Evolutionary conservation across 2,329 filamentous ascomycete species (phyloP).

Genomic region (Pestalotiopsis fici): DNA sequence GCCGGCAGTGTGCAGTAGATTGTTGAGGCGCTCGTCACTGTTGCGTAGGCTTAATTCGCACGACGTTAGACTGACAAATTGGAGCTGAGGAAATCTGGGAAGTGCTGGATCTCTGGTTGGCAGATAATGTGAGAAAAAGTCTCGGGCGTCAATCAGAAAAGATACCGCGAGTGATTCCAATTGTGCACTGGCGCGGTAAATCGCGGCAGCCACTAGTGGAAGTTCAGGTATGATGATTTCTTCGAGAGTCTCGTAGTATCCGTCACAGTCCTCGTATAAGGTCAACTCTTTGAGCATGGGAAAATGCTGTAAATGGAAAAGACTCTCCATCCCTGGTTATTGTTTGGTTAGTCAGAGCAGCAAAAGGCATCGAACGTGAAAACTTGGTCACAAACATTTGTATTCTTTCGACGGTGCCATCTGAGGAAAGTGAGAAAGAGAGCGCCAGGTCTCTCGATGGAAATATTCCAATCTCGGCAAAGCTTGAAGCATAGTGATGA

Average conservation of each 20-base stretch:
- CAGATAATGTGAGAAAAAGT: background rate
- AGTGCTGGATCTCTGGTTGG: background rate
- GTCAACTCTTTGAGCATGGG: background rate
- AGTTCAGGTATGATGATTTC: background rate
- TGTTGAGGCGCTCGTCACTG: background rate
- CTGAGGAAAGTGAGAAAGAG: background rate
- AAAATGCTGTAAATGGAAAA: background rate
- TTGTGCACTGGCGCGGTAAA: background rate
- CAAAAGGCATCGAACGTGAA: background rate
- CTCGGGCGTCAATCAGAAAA: background rate
- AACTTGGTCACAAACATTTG: background rate
- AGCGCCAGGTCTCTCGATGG: background rate
- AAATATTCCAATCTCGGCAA: background rate
- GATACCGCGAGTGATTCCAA: background rate
- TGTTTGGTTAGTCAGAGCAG: background rate
- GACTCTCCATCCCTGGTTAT: background rate
- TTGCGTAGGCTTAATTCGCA: background rate
- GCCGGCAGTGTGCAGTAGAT: background rate
- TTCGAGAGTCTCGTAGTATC: background rate
- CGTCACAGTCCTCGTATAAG: background rate
- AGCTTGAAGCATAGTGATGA: background rate
- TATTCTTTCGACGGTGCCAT: background rate
- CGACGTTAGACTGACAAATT: background rate
- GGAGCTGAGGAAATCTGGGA: background rate
- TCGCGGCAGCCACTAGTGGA: background rate